Evolutionary conservation across 768 basidiomycete species (phyloP).

Genomic region (Mycena galericulata): DNA sequence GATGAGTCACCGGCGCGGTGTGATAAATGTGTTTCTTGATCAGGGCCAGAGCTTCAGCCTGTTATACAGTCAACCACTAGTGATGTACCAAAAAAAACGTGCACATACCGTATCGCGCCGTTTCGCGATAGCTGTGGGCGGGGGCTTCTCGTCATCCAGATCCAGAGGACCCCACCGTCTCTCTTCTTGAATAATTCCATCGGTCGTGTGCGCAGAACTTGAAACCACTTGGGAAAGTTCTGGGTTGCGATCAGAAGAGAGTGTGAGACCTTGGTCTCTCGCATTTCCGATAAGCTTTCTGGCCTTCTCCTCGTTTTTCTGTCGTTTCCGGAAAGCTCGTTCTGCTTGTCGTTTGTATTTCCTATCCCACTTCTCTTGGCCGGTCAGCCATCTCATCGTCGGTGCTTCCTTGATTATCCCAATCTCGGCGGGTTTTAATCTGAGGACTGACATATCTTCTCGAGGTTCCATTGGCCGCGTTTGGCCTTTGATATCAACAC

Average conservation of each 20-base stretch:
- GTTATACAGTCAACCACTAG: neutral
- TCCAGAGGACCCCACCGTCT: slow-evolving; percentile 68
- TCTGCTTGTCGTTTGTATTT: slow-evolving; percentile 57
- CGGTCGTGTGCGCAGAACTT: slow-evolving; percentile 30
- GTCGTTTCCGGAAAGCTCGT: slow-evolving; percentile 56
- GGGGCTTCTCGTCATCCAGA: slow-evolving; percentile 75
- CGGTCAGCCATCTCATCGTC: slow-evolving; percentile 71
- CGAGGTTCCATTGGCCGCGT: slow-evolving; percentile 73
- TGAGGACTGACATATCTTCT: slow-evolving; percentile 64
- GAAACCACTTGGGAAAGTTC: slow-evolving; percentile 18
- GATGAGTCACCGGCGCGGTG: slow-evolving; percentile 66
- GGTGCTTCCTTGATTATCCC: slow-evolving; percentile 83
- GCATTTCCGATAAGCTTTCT: slow-evolving; percentile 58
- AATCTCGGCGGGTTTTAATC: slow-evolving; percentile 65
- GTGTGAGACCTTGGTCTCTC: slow-evolving; percentile 57
- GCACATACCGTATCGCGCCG: slow-evolving; percentile 71
- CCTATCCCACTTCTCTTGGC: slow-evolving; percentile 73
- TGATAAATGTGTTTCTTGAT: slow-evolving; percentile 68
- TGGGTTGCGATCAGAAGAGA: slow-evolving; percentile 30
- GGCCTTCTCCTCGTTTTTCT: slow-evolving; percentile 59
- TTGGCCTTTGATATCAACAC: slow-evolving; percentile 72
- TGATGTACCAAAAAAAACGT: neutral
- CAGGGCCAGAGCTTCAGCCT: slow-evolving; percentile 68
- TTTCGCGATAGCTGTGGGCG: slow-evolving; percentile 77
- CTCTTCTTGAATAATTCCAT: slow-evolving; percentile 52